A percentile compares a stretch with the other conserved stretches of the same genome.
Conservation (phyloP, 371 early-diverging fungal genomes). For the Nematocida sp. region DNA sequence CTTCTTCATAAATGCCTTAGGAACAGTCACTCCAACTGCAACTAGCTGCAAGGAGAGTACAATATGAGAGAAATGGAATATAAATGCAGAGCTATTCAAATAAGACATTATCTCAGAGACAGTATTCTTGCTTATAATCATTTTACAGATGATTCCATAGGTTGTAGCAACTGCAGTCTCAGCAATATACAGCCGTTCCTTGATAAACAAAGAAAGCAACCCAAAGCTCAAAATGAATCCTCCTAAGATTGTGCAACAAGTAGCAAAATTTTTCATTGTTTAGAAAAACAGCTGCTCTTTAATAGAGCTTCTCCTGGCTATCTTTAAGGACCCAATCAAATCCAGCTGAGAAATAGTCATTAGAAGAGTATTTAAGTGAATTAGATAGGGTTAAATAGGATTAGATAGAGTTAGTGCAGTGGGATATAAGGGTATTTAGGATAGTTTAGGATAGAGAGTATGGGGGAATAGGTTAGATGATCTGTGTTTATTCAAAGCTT, state of each 20-base stretch:
- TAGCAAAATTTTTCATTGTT: conserved; percentile 46
- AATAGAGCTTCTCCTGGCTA: neutral
- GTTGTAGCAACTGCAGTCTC: conserved; percentile 79
- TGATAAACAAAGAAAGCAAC: conserved; percentile 77
- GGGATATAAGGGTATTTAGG: too few relatives aligned
- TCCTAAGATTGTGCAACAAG: conserved; percentile 30
- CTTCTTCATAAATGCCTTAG: conserved; percentile 56
- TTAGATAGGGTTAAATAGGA: too few relatives aligned
- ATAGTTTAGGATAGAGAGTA: too few relatives aligned
- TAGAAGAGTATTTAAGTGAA: too few relatives aligned
- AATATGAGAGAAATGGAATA: conserved; percentile 61
- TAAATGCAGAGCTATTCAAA: conserved; percentile 46
- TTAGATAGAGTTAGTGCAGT: too few relatives aligned
- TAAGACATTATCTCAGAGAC: conserved; percentile 68
- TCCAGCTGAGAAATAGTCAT: too few relatives aligned
- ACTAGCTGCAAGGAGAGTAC: conserved; percentile 64
- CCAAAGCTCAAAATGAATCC: conserved; percentile 74
- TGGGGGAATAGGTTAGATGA: too few relatives aligned
- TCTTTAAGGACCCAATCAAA: too few relatives aligned
- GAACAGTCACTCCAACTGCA: conserved; percentile 59
- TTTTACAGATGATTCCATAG: conserved; percentile 70
- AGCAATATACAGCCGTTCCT: conserved; percentile 77
- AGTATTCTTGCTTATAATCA: neutral
- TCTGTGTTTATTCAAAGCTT: conserved; percentile 34
- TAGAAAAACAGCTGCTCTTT: neutral